Evolutionary conservation across 495 filamentous ascomycete species (phyloP), one percentile per base, ranked within the genome.

Genomic region (Aspergillus panamensis): DNA sequence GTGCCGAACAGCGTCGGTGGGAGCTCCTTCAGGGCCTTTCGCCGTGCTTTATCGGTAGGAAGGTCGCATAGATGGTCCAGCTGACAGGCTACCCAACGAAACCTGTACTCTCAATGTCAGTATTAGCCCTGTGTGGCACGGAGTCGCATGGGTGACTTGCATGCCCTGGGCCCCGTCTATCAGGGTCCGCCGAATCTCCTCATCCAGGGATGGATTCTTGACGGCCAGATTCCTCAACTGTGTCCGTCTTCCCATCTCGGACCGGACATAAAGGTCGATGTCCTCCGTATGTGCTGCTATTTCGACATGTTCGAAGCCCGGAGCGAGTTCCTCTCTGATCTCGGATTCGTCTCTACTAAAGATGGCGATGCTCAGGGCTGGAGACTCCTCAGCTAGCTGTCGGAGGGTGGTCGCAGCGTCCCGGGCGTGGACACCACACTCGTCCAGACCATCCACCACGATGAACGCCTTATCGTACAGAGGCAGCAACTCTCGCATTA

Each of bases 401-500:
- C 12, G 29, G 1, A 50, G 30, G 6, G 19, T 16, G 10, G 8
- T 29, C 3, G 48, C 17, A 1, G 17, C 33, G 8, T 35, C 33
- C 6, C 17, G 48, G 33, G n/a, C 25, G 3, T 25, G 16, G 6
- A n/a, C 7, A 2, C 51, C 33, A 42, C 51, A 53, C 16, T 42
- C 51, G 30, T 53, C 51, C 8, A 53, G 17, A 6, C 51, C 51
- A 25, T 53, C 51, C 16, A 53, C 20, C 0, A 53, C 51, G 7
- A 53, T 5, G 6, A 43, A 40, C 1, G 40, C 33, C 35, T n/a
- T 35, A 29, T 53, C 37, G 29, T 40, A 43, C 4, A n/a, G 1
- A 6, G 21, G 8, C 7, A 37, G 37, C 31, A 52, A 25, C 0
- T 37, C 19, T 3, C 2, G 10, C 17, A 52, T 16, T 2, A 40